phyloP scores from a whole-genome alignment of 2,329 filamentous ascomycete species.

The Fragosphaeria purpurea region DNA sequence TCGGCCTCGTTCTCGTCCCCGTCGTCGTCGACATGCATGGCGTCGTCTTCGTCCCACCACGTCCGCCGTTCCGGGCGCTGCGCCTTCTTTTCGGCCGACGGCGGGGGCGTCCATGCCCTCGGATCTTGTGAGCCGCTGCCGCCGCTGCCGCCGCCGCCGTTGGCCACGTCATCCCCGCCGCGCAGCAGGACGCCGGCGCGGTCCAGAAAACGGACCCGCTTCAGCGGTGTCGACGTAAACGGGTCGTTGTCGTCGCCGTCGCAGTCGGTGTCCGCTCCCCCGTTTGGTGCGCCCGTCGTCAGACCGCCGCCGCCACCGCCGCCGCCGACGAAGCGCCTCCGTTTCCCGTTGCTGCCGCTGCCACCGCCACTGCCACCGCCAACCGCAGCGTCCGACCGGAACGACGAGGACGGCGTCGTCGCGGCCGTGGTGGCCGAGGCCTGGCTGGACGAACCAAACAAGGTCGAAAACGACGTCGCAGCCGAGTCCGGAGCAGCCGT shows the following conservation, averaged over 20 bases:
- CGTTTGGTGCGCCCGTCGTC: neutral
- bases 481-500: too few relatives aligned
- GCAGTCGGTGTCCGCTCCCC: neutral
- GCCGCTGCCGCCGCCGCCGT: neutral
- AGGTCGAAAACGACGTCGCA: neutral
- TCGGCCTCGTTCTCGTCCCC: neutral
- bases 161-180: neutral
- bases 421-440: neutral
- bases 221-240: slow-evolving; percentile 3
- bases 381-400: neutral
- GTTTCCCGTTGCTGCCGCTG: neutral
- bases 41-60: slow-evolving; percentile 1
- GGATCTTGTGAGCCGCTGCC: too few relatives aligned
- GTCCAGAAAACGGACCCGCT: slow-evolving; percentile 3
- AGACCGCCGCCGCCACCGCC: neutral
- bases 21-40: slow-evolving; percentile 1
- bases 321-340: neutral
- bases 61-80: neutral
- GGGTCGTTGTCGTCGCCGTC: neutral
- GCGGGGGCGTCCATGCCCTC: too few relatives aligned
- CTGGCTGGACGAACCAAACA: neutral
- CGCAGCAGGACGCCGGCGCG: too few relatives aligned
- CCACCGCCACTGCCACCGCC: neutral
- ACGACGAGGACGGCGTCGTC: slow-evolving; percentile 3
- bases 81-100: neutral